Evolutionary conservation across 768 basidiomycete species (phyloP).

Genomic region (Lactarius indigo): DNA sequence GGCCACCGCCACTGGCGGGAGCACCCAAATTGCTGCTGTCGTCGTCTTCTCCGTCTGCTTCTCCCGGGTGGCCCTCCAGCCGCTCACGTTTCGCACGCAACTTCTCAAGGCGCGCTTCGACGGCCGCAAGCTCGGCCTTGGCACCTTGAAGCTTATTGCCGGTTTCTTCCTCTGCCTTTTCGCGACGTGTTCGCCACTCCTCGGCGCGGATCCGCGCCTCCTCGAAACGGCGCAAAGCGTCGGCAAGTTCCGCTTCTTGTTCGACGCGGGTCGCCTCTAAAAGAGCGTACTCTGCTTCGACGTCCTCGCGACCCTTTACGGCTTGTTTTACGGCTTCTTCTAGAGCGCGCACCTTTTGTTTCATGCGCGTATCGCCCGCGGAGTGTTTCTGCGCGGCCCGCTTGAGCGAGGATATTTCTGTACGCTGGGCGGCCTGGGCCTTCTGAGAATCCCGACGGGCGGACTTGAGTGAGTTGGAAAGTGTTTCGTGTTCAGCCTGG

Average conservation of each 20-base stretch:
- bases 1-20: conserved; percentile 24
- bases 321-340: conserved; percentile 87
- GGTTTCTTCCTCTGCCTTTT: conserved; percentile 43
- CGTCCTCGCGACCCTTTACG: conserved; percentile 41
- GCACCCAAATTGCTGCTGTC: background rate
- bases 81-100: conserved; percentile 62
- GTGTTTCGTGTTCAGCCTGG: conserved; percentile 61
- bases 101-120: conserved; percentile 57
- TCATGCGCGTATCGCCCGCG: conserved; percentile 70
- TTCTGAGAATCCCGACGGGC: conserved; percentile 81
- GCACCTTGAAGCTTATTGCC: conserved; percentile 39
- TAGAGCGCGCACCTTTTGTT: conserved; percentile 81
- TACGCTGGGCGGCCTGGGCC: conserved; percentile 72
- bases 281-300: conserved; percentile 40
- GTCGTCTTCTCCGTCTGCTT: background rate
- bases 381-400: conserved; percentile 78
- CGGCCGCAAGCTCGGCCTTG: conserved; percentile 39
- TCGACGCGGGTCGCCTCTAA: conserved; percentile 36
- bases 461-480: conserved; percentile 68
- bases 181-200: conserved; percentile 17
- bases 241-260: conserved; percentile 17
- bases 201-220: conserved; percentile 15
- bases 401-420: conserved; percentile 82
- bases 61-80: conserved; percentile 42
- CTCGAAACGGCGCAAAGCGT: conserved; percentile 33